These are phyloP conservation scores for Trichoderma erinaceum DNA, from an alignment of 495 filamentous ascomycete genomes.

Conservation along the genomic window DNA sequence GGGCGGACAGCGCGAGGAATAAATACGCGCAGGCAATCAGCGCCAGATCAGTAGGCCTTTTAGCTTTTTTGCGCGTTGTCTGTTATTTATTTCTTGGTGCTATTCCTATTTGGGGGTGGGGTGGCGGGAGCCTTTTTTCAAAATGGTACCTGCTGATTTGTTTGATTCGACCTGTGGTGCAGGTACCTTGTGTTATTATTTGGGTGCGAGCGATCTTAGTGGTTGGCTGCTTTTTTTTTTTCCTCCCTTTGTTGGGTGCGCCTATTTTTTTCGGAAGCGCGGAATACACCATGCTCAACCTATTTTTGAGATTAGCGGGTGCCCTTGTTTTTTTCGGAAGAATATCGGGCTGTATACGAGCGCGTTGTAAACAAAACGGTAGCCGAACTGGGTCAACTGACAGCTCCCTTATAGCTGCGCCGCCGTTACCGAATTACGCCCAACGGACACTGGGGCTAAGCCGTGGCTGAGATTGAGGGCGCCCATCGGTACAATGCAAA, in stretches of 20 bases:
- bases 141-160: conserved; percentile 17
- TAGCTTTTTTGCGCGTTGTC: conserved; percentile 10
- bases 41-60: conserved; percentile 1
- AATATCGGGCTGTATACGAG: background rate
- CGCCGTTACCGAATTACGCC: background rate
- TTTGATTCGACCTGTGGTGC: background rate
- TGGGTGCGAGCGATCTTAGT: background rate
- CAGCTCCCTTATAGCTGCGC: too few species aligned
- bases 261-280: conserved; percentile 13
- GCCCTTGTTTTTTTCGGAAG: background rate
- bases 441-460: background rate
- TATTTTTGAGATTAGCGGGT: background rate
- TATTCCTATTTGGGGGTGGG: conserved; percentile 19
- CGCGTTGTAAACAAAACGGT: background rate
- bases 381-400: too few species aligned
- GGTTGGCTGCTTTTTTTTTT: background rate
- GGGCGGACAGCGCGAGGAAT: conserved; percentile 15
- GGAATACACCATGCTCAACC: background rate
- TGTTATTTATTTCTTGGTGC: conserved; percentile 18
- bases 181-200: background rate
- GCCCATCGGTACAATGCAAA: too few species aligned
- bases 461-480: background rate
- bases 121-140: conserved; percentile 15
- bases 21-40: conserved; percentile 10
- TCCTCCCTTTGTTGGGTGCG: background rate